Evolutionary conservation across 2,329 filamentous ascomycete species (phyloP), one percentile per base, ranked within the genome.

Genomic region (Xylariaceae sp.): DNA sequence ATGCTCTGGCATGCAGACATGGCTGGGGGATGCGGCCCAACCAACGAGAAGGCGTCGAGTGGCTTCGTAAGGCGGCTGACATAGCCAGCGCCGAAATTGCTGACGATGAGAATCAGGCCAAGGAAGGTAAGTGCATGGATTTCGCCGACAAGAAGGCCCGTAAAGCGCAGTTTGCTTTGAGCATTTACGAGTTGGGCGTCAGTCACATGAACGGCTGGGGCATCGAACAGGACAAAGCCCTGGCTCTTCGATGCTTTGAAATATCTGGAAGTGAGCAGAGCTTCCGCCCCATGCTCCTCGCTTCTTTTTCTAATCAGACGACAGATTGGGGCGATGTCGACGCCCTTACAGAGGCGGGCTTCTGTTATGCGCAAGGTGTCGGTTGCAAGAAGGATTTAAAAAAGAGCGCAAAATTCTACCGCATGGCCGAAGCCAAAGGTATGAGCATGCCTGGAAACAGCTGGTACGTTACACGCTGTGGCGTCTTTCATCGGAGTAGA

Each of bases 161-260:
- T 57, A 90, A 91, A 65, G 92, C 92, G 11, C 93, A 97, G 65
- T 96, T 97, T 69, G 94, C 93, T 0, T 78, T 97, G 42, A 94
- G 91, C 63, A 92, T 97, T 48, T 99, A 99, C 63, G 94, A 99
- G 73, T 79, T 99, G 19, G 94, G 94, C 3, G 91, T 97, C 22
- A 96, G 90, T 67, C 93, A 97, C 67, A 91, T 97, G 84, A 97
- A 99, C 63, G 94, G 94, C 5, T 99, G 94, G 94, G 94, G 94
- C 14, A 95, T 96, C 38, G 85, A 93, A 61, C 91, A 96, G 71
- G 94, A 99, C 67, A 96, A 94, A 69, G 74, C 82, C 5, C 79
- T 97, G 53, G 94, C 91, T 0, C 72, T 99, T 63, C 82, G 91
- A 48, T 99, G 94, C 68, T 99, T 97, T 67, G 94, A 99, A 70